A percentile compares a stretch with the other conserved stretches of the same genome.
phyloP scores from a whole-genome alignment of 805 yeast genomes.

The Diddensiella transvaalensis region DNA sequence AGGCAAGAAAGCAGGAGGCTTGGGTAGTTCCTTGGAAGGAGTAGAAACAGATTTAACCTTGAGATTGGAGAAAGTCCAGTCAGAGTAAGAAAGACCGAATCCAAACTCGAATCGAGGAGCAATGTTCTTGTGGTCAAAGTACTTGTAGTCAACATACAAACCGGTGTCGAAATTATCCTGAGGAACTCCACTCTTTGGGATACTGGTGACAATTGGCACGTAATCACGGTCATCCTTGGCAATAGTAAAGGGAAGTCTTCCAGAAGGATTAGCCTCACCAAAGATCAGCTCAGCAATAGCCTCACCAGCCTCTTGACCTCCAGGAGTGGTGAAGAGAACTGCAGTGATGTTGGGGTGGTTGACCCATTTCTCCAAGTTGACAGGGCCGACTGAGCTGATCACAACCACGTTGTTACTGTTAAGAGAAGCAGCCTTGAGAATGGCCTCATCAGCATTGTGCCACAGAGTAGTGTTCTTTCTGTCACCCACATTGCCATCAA shows the following conservation, averaged over 20 bases:
- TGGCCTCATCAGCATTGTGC: slow-evolving; percentile 56
- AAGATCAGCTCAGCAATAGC: slow-evolving; percentile 57
- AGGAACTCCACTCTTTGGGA: slow-evolving; percentile 35
- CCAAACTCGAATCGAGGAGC: slow-evolving; percentile 62
- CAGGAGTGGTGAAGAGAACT: slow-evolving; percentile 52
- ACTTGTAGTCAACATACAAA: slow-evolving; percentile 52
- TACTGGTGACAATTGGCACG: slow-evolving; percentile 43
- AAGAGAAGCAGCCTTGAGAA: slow-evolving; percentile 45
- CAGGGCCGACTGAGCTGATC: slow-evolving; percentile 59
- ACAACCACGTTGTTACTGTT: slow-evolving; percentile 57
- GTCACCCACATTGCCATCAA: slow-evolving; percentile 59
- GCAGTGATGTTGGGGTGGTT: slow-evolving; percentile 57
- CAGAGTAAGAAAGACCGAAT: slow-evolving; percentile 55
- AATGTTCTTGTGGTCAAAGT: slow-evolving; percentile 53
- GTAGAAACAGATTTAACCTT: slow-evolving; percentile 39
- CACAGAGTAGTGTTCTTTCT: slow-evolving; percentile 50
- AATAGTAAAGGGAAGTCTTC: slow-evolving; percentile 59
- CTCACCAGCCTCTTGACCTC: slow-evolving; percentile 54
- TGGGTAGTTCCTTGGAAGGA: slow-evolving; percentile 43
- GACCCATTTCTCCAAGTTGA: slow-evolving; percentile 52
- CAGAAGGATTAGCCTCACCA: slow-evolving; percentile 62
- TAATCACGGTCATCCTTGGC: slow-evolving; percentile 50
- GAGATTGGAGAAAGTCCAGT: slow-evolving; percentile 36
- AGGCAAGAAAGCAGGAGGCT: slow-evolving; percentile 40
- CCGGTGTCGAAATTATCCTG: slow-evolving; percentile 40